phyloP scores from a whole-genome alignment of 257 asterid genomes.

The Mentha longifolia region DNA sequence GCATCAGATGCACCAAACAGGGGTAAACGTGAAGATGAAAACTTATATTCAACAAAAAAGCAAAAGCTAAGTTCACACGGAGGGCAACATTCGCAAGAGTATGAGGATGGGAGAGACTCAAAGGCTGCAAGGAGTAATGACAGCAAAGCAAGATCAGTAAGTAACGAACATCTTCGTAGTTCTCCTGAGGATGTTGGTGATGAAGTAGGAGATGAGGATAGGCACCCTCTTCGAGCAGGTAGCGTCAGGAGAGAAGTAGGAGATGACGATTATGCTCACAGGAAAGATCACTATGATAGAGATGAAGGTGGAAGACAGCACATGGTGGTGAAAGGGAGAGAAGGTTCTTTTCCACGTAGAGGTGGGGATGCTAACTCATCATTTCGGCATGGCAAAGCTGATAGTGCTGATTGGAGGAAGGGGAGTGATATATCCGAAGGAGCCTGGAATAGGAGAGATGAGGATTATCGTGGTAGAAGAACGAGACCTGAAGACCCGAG shows the following conservation, averaged over 20 bases:
- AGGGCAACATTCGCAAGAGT: slow-evolving; percentile 58
- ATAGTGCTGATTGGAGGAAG: slow-evolving; percentile 65
- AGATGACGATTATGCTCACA: slow-evolving; percentile 51
- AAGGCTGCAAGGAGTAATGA: slow-evolving; percentile 72
- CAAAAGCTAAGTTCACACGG: slow-evolving; percentile 47
- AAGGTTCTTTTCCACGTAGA: slow-evolving; percentile 58
- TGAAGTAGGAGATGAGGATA: slow-evolving; percentile 65
- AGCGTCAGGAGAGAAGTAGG: slow-evolving; percentile 48
- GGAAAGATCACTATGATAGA: slow-evolving; percentile 61
- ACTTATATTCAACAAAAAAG: slow-evolving; percentile 42
- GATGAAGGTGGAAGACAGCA: slow-evolving; percentile 60
- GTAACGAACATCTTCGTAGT: slow-evolving; percentile 62
- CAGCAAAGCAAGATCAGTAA: slow-evolving; percentile 81
- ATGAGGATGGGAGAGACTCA: slow-evolving; percentile 64
- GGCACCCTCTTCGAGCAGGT: slow-evolving; percentile 46
- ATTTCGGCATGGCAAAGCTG: slow-evolving; percentile 51
- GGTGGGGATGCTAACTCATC: slow-evolving; percentile 56
- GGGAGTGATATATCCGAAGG: slow-evolving; percentile 69
- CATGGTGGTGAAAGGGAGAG: slow-evolving; percentile 58
- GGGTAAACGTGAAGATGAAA: slow-evolving; percentile 46
- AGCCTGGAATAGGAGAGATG: slow-evolving; percentile 69
- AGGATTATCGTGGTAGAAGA: slow-evolving; percentile 62
- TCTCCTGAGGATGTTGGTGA: slow-evolving; percentile 59
- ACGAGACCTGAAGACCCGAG: slow-evolving; percentile 61
- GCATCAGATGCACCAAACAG: slow-evolving; percentile 42